phyloP scores from a whole-genome alignment of 176 grass and related monocot genomes.

The Elymus sibiricus region DNA sequence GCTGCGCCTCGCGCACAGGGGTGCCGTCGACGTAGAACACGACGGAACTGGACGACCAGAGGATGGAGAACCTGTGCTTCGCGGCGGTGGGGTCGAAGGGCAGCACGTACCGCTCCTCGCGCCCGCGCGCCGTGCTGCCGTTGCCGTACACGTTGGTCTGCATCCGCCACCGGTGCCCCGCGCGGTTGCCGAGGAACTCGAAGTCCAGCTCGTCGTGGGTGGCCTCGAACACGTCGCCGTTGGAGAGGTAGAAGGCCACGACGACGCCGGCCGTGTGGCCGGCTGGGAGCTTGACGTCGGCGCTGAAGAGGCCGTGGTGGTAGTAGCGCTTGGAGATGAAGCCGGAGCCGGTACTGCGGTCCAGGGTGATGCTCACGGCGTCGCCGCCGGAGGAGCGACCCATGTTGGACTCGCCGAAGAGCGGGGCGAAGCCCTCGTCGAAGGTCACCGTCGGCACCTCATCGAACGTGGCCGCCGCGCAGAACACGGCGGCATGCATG shows the following conservation, averaged over 20 bases:
- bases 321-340: conserved; percentile 74
- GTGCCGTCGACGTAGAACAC: conserved; percentile 75
- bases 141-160: conserved; percentile 93
- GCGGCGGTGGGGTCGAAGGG: conserved; percentile 66
- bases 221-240: conserved; percentile 75
- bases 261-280: conserved; percentile 80
- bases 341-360: conserved; percentile 61
- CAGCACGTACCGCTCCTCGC: conserved; percentile 79
- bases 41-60: conserved; percentile 51
- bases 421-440: conserved; percentile 56
- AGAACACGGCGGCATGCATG: background rate
- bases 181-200: conserved; percentile 75
- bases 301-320: conserved; percentile 78
- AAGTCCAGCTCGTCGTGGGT: conserved; percentile 83
- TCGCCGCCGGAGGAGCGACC: conserved; percentile 35
- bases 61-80: conserved; percentile 63
- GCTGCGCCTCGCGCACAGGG: conserved; percentile 54
- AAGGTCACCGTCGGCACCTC: conserved; percentile 34
- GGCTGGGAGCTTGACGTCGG: conserved; percentile 57
- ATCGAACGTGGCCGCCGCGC: background rate
- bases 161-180: conserved; percentile 62
- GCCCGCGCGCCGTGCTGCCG: conserved; percentile 57
- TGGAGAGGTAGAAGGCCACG: conserved; percentile 87
- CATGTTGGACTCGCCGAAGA: conserved; percentile 70
- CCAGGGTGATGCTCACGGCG: conserved; percentile 44